Evolutionary conservation across 2,329 filamentous ascomycete species (phyloP), one percentile per base, ranked within the genome.

Genomic region (Cytospora schulzeri): DNA sequence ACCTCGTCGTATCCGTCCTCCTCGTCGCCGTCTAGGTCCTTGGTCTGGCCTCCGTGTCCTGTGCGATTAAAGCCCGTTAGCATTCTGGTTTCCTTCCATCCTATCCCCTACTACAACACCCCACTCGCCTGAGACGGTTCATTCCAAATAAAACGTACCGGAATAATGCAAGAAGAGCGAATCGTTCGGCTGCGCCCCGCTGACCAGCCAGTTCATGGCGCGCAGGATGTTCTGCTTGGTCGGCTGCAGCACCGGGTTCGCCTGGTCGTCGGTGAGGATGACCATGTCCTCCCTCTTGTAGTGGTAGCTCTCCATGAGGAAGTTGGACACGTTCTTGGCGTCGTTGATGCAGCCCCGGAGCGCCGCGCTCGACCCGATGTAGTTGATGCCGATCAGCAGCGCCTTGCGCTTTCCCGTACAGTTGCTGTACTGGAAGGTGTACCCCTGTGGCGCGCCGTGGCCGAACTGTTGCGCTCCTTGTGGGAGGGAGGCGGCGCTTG

Each of bases 251-350:
- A 88, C 84, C 3, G 87, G 85, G 71, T 91, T 85, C 69, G 82
- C 80, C 76, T 91, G 87, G 75, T 93, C 90, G 70, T 93, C 90
- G 17, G 90, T 92, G 75, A 93, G 78, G 63, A 89, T 86, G 52
- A 93, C 89, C 89, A 92, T 93, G 71, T 93, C 90, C 77, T 93
- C 90, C 66, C 88, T 81, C 81, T 87, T 89, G 77, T 92, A 93
- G 57, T 84, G 82, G 72, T 90, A 89, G 66, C 81, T 80, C 74
- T 88, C 82, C 69, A 88, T 87, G 66, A 93, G 78, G 75, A 91
- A 93, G 62, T 78, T 78, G 35, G 88, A 91, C 76, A 93, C 85
- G 74, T 93, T 93, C 78, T 89, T 87, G 38, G 90, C 88, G 74
- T 93, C 90, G 77, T 93, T 93, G 82, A 93, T 91, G 76, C 90